These are phyloP conservation scores for Solanum pinnatisectum DNA, from an alignment of 257 asterid species.

Conservation along the genomic window DNA sequence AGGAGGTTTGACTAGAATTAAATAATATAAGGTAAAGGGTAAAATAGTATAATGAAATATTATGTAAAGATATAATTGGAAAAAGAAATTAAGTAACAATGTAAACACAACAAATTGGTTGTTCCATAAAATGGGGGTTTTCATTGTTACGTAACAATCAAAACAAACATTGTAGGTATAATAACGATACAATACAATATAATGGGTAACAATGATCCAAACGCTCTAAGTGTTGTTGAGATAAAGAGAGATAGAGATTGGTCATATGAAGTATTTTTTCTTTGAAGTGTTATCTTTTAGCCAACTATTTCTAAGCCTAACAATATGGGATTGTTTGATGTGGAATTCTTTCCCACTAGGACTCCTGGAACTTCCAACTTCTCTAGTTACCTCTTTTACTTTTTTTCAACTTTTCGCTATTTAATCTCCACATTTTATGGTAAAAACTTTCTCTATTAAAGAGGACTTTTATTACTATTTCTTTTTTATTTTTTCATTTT, in stretches of 20 bases:
- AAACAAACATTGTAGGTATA: no score
- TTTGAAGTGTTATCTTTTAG: background rate
- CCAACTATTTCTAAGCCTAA: background rate
- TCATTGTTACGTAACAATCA: no score
- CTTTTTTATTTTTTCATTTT: background rate
- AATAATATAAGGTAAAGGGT: no score
- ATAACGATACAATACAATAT: no score
- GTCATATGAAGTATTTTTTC: background rate
- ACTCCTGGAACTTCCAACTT: background rate
- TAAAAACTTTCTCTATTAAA: background rate
- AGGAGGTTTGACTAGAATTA: no score
- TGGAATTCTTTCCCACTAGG: background rate
- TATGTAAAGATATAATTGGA: no score
- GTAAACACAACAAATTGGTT: no score
- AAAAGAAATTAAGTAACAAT: no score
- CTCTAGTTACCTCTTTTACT: background rate
- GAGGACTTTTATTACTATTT: background rate
- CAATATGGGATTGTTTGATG: background rate
- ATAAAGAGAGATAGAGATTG: slow-evolving; percentile 4
- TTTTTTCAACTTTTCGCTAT: background rate
- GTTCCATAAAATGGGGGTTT: no score
- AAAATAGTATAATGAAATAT: no score
- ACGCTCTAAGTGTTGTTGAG: background rate
- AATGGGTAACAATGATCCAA: no score
- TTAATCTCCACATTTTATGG: background rate